Base-by-base conservation (phyloP, 169 alveolate species). In the Miamiensis avidus region DNA sequence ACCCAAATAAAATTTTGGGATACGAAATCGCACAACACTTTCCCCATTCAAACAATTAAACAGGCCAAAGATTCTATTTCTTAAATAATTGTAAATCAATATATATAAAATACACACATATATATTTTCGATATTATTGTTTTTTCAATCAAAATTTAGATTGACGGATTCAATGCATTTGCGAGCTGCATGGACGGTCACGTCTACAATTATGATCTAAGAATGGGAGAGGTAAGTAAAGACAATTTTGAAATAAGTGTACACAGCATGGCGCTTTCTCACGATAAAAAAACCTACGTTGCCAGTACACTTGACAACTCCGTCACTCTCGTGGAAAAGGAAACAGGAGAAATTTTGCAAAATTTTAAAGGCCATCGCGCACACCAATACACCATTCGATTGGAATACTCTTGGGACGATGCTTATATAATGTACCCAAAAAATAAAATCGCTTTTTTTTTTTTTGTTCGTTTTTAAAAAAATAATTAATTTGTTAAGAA, bases 201-300 rank as follows among this genome's bases (percentile, higher is more conserved):
- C 20, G 76, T 79, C 26, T 29, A 74, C 27, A 79, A 69, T 34
- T 49, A 29, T 79, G 84, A 79, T 79, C 27, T 79, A 29, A 34
- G 84, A 79, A 79, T 79, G 84, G 84, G 84, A 28, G n/a, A 49
- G 29, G 26, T 79, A 28, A 79, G 76, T 1, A 49, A 34, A 34
- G 84, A 79, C 64, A 74, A 79, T 79, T 34, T 79, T 69, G 64
- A 79, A 25, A 27, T 20, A 28, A 64, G 76, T 1, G 75, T 79
- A 29, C 31, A 34, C 6, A 49, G 64, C 0, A 49, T 79, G 6
- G 31, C 76, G 27, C 29, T 79, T 29, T 34, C 75, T 64, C 34
- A 79, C 26, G 84, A 79, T 29, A 79, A 79, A 79, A 34, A 79
- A 79, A 79, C 84, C 4, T 79, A 79, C 31, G 75, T 74, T 16